These are phyloP conservation scores for Kandelia obovata DNA, from an alignment of 345 rosid species.

Conservation along the genomic window DNA sequence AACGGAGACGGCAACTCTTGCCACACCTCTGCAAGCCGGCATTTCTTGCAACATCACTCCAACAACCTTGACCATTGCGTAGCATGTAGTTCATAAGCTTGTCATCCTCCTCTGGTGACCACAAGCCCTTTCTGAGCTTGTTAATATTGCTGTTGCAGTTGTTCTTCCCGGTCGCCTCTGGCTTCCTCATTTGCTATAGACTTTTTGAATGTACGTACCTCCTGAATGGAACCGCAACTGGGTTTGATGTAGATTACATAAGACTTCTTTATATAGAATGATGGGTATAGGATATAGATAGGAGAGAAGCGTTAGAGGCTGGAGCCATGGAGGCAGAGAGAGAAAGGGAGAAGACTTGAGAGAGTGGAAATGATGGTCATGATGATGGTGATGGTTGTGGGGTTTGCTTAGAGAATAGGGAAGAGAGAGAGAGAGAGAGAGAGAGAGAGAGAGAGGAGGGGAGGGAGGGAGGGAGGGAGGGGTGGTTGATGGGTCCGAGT, in stretches of 20 bases:
- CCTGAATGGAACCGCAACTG: constrained; percentile 28
- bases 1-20: constrained; percentile 95
- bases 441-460: constrained; percentile 22
- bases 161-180: constrained; percentile 36
- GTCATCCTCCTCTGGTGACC: constrained; percentile 99
- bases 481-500: constrained; percentile 77
- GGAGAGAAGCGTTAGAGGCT: background rate
- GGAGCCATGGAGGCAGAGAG: constrained; percentile 17
- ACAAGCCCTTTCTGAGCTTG: constrained; percentile 92
- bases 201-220: background rate
- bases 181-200: constrained; percentile 66
- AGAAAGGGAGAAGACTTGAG: constrained; percentile 48
- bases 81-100: constrained; percentile 89
- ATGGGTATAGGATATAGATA: background rate
- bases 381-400: constrained; percentile 61
- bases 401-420: constrained; percentile 95
- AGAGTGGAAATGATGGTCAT: constrained; percentile 54
- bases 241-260: constrained; percentile 41
- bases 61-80: constrained; percentile 91
- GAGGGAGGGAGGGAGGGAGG: constrained; percentile 5
- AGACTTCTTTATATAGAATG: constrained; percentile 32
- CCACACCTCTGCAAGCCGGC: constrained; percentile 97
- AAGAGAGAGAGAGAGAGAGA: constrained; percentile 39
- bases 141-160: background rate
- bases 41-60: constrained; percentile 96